Evolutionary conservation across 1,284 basidiomycete species (phyloP), one percentile per base, ranked within the genome.

Genomic region (Cutaneotrichosporon curvatum): DNA sequence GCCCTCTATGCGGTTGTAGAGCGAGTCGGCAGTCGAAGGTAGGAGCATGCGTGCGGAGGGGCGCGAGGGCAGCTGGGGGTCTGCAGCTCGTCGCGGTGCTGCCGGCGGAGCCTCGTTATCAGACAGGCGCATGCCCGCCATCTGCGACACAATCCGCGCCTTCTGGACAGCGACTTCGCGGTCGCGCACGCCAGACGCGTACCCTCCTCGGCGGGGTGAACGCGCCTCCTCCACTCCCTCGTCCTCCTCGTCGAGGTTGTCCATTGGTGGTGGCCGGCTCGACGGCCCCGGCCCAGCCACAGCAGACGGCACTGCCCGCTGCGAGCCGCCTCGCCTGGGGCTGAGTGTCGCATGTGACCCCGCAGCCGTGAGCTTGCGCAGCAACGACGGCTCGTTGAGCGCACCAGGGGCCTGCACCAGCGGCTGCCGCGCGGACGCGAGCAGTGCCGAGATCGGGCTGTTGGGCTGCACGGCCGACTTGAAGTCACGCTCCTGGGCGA

Each of bases 401-500:
- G 61, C 53, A 10, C 61, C 48, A 0, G 67, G 70, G 3, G 81
- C 81, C 65, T 92, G 84, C 44, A 94, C 76, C 33, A 94, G 77
- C 0, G 91, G 91, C 66, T 91, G 86, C 40, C 85, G 78, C 2
- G 91, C 91, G 1, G 87, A 89, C 57, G 74, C 73, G 61, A 98
- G 79, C 43, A 98, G 75, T 5, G 87, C 88, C 18, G 88, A 89
- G 51, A 98, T 94, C 0, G 95, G 94, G 56, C 84, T 87, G 42
- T 88, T 90, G 4, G 94, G 95, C 65, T 92, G 87, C 4, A 97
- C 87, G 2, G 91, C 95, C 59, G 85, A 84, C 73, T 89, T 83
- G 80, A 95, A 94, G 70, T 96, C 92, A 62, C 85, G 83, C 78
- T 98, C 92, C 67, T 92, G 87, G 60, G 89, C 85, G 5, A 83